phyloP scores from a whole-genome alignment of 2,329 filamentous ascomycete species.

The Ascochyta viciae-villosae region DNA sequence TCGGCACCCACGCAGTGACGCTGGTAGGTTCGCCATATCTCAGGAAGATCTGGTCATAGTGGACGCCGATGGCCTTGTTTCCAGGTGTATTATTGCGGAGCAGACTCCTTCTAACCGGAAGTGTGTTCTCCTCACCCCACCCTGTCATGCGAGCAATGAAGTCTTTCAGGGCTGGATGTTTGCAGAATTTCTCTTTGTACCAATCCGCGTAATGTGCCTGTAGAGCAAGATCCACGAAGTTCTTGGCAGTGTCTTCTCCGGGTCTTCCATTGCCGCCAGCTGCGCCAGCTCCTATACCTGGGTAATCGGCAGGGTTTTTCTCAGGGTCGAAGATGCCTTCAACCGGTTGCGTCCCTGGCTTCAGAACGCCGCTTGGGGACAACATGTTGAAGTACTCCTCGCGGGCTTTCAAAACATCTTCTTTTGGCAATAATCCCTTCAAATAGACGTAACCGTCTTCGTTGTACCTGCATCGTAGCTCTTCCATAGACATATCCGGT shows the following conservation, averaged over 20 bases:
- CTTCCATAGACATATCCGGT: constrained; percentile 55
- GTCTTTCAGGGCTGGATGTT: constrained; percentile 57
- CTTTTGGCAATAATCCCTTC: constrained; percentile 61
- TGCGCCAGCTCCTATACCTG: constrained; percentile 62
- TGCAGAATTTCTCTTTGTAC: constrained; percentile 62
- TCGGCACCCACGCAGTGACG: constrained; percentile 65
- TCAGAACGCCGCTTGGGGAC: constrained; percentile 63
- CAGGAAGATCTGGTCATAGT: constrained; percentile 67
- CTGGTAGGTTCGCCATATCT: constrained; percentile 62
- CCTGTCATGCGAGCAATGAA: constrained; percentile 62
- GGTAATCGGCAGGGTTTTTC: constrained; percentile 54
- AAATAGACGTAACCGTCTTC: constrained; percentile 64
- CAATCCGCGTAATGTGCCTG: constrained; percentile 57
- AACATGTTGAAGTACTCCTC: constrained; percentile 62
- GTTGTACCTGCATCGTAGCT: constrained; percentile 56
- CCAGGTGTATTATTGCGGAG: constrained; percentile 64
- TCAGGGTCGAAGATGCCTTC: constrained; percentile 61
- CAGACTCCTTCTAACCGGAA: constrained; percentile 58
- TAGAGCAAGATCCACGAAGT: constrained; percentile 60
- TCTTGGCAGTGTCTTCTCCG: constrained; percentile 49
- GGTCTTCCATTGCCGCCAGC: constrained; percentile 55
- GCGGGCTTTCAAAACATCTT: constrained; percentile 61
- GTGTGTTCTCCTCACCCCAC: constrained; percentile 59
- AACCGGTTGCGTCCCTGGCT: constrained; percentile 59
- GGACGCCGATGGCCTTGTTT: constrained; percentile 65